A percentile compares a stretch with the other conserved stretches of the same genome.
These are phyloP conservation scores for Talaromyces stipitatus DNA, from an alignment of 495 filamentous ascomycete species.

Conservation along the genomic window DNA sequence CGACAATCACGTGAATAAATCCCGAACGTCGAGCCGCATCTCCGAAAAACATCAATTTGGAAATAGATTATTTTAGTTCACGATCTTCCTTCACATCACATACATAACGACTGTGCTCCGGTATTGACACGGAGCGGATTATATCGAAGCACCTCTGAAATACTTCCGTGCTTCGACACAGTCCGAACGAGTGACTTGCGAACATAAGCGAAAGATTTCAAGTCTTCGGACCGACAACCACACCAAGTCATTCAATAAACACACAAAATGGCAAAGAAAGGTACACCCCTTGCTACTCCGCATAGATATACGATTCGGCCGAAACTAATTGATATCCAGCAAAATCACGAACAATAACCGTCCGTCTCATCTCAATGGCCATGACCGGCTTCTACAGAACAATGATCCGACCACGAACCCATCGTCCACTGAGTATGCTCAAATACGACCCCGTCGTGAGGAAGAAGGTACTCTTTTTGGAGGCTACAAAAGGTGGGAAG, in stretches of 20 bases:
- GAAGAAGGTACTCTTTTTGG: conserved; percentile 90
- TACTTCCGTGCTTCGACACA: neutral
- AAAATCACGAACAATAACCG: conserved; percentile 85
- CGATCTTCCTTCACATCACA: neutral
- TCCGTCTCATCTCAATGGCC: conserved; percentile 96
- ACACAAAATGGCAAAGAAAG: conserved; percentile 9
- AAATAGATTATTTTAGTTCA: neutral
- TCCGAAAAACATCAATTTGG: neutral
- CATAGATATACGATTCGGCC: neutral
- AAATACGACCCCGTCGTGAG: conserved; percentile 98
- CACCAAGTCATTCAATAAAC: neutral
- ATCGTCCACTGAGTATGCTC: conserved; percentile 87
- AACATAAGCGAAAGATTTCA: too few relatives aligned
- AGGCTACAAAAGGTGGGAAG: conserved; percentile 65
- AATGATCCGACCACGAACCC: conserved; percentile 68
- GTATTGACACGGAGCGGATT: too few relatives aligned
- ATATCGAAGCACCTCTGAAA: too few relatives aligned
- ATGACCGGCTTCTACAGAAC: conserved; percentile 97
- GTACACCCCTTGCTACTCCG: neutral
- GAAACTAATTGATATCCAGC: conserved; percentile 37
- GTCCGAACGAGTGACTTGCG: too few relatives aligned
- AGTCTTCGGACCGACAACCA: too few relatives aligned
- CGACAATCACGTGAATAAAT: neutral
- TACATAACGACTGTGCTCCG: too few relatives aligned
- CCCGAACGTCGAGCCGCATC: neutral